A percentile compares a stretch with the other conserved stretches of the same genome.
phyloP scores from a whole-genome alignment of 352 stramenopile species.

The Phytophthora pseudosyringae region DNA sequence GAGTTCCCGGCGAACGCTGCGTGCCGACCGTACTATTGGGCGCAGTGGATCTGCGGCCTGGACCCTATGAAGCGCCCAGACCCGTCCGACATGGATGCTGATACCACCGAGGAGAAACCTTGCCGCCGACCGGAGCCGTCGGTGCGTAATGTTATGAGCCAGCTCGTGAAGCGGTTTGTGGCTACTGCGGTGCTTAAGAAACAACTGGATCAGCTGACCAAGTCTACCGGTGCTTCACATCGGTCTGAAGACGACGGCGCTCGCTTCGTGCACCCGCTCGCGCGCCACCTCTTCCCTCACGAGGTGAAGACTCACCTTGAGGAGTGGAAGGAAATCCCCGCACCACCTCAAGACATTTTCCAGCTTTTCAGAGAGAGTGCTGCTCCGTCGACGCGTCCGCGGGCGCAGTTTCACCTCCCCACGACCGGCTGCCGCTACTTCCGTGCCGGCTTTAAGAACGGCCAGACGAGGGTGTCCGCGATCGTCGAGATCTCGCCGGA shows the following conservation, averaged over 20 bases:
- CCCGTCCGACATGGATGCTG: not conserved
- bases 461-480: slow-evolving; percentile 44
- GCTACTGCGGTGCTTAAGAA: slow-evolving; percentile 48
- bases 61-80: slow-evolving; percentile 52
- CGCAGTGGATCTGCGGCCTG: slow-evolving; percentile 79
- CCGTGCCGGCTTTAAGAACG: slow-evolving; percentile 53
- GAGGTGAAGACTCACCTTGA: slow-evolving; percentile 57
- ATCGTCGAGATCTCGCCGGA: slow-evolving; percentile 70
- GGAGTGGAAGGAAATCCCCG: slow-evolving; percentile 57
- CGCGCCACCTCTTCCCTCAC: slow-evolving; percentile 48
- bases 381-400: slow-evolving; percentile 15
- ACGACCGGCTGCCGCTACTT: slow-evolving; percentile 62
- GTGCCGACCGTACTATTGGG: slow-evolving; percentile 73
- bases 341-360: slow-evolving; percentile 46
- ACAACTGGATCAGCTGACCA: slow-evolving; percentile 52
- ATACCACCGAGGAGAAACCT: slow-evolving; percentile 7
- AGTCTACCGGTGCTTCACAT: slow-evolving; percentile 22
- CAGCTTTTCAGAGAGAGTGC: slow-evolving; percentile 46
- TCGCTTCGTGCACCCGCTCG: slow-evolving; percentile 43
- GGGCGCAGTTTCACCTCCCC: slow-evolving; percentile 32
- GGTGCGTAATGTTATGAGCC: slow-evolving; percentile 65
- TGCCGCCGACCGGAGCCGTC: slow-evolving; percentile 66
- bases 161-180: slow-evolving; percentile 67
- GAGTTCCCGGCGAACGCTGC: slow-evolving; percentile 47
- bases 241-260: slow-evolving; percentile 13